A percentile compares a stretch with the other conserved stretches of the same genome.
Evolutionary conservation across 441 rosid genomes (phyloP).

Genomic region (Croton setiger): DNA sequence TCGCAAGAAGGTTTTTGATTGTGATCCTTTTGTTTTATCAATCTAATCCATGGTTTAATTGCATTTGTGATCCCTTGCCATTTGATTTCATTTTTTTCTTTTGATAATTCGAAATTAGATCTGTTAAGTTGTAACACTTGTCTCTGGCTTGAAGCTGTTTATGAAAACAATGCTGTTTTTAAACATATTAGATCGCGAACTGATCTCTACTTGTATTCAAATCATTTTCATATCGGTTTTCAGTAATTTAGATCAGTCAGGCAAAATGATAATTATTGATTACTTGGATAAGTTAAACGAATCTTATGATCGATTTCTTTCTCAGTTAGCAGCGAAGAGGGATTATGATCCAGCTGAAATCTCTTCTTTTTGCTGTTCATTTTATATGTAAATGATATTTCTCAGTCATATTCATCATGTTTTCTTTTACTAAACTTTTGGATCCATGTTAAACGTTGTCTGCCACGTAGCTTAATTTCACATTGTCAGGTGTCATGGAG

Average conservation of each 20-base stretch:
- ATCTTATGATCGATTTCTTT: background rate
- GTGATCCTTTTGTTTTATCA: background rate
- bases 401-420: no score
- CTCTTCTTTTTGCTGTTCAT: background rate
- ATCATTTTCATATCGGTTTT: background rate
- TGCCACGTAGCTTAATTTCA: background rate
- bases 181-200: no score
- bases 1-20: conserved; percentile 76
- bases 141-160: background rate
- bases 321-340: background rate
- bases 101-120: background rate
- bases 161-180: background rate
- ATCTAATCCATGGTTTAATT: background rate
- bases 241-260: background rate
- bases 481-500: background rate
- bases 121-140: background rate
- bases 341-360: background rate
- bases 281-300: background rate
- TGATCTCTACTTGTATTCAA: background rate
- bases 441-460: background rate
- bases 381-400: background rate
- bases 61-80: background rate
- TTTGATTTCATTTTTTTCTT: background rate
- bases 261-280: background rate
- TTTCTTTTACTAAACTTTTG: background rate